Evolutionary conservation across 164 flowering plant species (phyloP), one percentile per base, ranked within the genome.

Genomic region (Piper betle): DNA sequence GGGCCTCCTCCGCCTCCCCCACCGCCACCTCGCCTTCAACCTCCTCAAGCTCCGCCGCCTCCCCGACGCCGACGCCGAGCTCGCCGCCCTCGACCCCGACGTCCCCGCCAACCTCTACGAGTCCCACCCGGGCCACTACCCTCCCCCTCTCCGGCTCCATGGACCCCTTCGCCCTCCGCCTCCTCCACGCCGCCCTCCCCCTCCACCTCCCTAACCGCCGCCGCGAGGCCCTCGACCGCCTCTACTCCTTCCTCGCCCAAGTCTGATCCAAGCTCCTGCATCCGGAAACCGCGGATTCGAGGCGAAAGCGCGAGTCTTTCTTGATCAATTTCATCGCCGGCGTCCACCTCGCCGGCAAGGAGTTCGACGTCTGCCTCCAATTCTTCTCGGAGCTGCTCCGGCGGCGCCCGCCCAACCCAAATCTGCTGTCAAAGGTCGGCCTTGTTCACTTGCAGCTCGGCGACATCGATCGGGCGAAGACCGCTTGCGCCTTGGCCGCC

Each of bases 101-200:
- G 82, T 82, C 42, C 58, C 74, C 41, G 39, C 52, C 0, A 83
- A 84, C 74, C 62, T 54, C 5, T 94, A 81, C 81, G 84, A 88
- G 53, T 50, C 83, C 9, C 81, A 80, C 64, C 96, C 97, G 0
- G 52, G 80, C 1, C 62, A 69, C 9, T 88, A 91, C 75, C 43
- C 87, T 80, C 0, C 66, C 69, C 55, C 75, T 74, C 13, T 15
- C 62, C 52, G 97, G 95, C 3, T 88, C 96, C 13, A 82, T 94
- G 87, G 77, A 88, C 38, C 99, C 97, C 15, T 94, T 94, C 73
- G 74, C 81, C 17, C 83, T 94, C 55, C 88, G 99, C 8, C 82
- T 82, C 82, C 77, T 94, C 59, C 78, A 87, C 58, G 87, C 96
- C 2, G 67, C 78, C 57, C 50, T 86, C 50, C 96, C 97, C 0